Evolutionary conservation across 768 basidiomycete genomes (phyloP).

Genomic region (Leucosporidium creatinivorum): DNA sequence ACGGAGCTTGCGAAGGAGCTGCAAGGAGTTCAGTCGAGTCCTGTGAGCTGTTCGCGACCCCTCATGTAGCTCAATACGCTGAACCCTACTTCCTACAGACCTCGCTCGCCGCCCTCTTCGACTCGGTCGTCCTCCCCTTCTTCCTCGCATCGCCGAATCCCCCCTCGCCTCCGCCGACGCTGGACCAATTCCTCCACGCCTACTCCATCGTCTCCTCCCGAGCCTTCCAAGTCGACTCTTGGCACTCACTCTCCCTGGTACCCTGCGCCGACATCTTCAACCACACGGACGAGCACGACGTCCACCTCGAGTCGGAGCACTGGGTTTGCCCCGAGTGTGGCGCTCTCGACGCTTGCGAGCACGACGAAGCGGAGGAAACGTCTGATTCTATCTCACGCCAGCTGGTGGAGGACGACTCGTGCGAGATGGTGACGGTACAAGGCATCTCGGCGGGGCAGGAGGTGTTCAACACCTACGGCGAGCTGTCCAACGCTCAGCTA

Average conservation of each 20-base stretch:
- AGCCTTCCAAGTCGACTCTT: slow-evolving; percentile 74
- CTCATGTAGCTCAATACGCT: neutral
- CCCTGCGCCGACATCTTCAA: slow-evolving; percentile 41
- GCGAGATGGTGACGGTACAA: slow-evolving; percentile 61
- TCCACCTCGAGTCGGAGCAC: slow-evolving; percentile 47
- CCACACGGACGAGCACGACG: slow-evolving; percentile 38
- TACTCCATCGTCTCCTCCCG: slow-evolving; percentile 68
- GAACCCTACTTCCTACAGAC: slow-evolving; percentile 2
- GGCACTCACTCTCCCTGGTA: slow-evolving; percentile 72
- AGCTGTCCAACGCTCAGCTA: slow-evolving; percentile 59
- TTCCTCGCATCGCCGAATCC: slow-evolving; percentile 2
- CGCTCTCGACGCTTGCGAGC: slow-evolving; percentile 58
- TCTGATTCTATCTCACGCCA: neutral
- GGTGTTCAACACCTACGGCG: slow-evolving; percentile 67
- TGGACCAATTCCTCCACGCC: slow-evolving; percentile 49
- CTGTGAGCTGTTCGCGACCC: no score
- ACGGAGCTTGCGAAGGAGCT: slow-evolving; percentile 36
- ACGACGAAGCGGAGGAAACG: slow-evolving; percentile 46
- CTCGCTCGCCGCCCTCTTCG: slow-evolving; percentile 64
- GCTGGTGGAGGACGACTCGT: slow-evolving; percentile 38
- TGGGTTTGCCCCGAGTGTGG: slow-evolving; percentile 68
- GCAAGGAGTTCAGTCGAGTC: slow-evolving; percentile 9
- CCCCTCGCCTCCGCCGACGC: neutral
- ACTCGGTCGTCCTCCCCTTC: slow-evolving; percentile 31
- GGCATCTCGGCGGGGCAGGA: slow-evolving; percentile 52